These are phyloP conservation scores for Ligustrum vulgare DNA, from an alignment of 257 asterid species.

Conservation along the genomic window DNA sequence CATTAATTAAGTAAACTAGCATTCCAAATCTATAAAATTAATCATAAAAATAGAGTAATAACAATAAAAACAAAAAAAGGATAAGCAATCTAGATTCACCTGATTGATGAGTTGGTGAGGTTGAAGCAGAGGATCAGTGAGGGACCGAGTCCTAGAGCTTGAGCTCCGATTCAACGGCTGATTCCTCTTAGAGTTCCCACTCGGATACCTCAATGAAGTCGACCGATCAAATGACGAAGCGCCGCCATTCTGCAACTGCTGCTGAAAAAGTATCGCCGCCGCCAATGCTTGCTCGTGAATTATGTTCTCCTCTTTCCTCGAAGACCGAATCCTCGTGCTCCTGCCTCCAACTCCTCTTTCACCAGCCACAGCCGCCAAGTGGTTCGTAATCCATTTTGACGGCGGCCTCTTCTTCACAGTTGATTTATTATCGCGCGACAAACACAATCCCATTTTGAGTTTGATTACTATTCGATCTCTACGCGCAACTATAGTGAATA, in stretches of 20 bases:
- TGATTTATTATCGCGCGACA: conserved; percentile 59
- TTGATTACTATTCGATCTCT: conserved; percentile 19
- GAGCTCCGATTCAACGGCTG: conserved; percentile 74
- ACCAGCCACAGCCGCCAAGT: conserved; percentile 33
- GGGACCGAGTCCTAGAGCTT: conserved; percentile 85
- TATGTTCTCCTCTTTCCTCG: conserved; percentile 64
- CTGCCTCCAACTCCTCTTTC: conserved; percentile 58
- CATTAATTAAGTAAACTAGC: neutral
- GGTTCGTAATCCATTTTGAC: conserved; percentile 39
- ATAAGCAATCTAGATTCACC: conserved; percentile 32
- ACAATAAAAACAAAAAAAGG: neutral
- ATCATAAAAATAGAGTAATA: neutral
- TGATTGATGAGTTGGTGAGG: conserved; percentile 94
- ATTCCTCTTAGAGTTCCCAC: conserved; percentile 53
- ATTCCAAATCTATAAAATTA: neutral
- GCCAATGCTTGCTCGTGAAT: conserved; percentile 85
- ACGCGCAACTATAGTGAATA: conserved; percentile 26
- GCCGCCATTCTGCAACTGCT: conserved; percentile 70
- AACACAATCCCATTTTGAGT: conserved; percentile 67
- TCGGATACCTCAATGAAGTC: conserved; percentile 74
- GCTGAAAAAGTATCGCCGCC: conserved; percentile 88
- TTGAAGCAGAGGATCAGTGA: conserved; percentile 89
- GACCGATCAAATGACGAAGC: conserved; percentile 78
- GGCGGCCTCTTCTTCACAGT: conserved; percentile 47
- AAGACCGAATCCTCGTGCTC: conserved; percentile 67